Conservation (phyloP, 345 rosid species). For the Cardamine resedifolia region DNA sequence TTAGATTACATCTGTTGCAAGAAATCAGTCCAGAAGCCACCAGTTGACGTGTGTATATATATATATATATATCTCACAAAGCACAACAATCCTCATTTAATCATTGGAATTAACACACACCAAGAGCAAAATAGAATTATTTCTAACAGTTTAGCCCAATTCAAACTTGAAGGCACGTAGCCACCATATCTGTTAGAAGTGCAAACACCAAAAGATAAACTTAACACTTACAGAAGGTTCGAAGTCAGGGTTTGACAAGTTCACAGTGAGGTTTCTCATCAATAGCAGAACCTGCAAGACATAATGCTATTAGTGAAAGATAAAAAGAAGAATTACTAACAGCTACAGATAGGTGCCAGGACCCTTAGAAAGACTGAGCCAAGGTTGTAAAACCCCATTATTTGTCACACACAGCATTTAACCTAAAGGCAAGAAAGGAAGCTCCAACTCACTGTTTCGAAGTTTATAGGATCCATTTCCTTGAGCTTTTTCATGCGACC, state of each 20-base stretch:
- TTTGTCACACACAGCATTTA: constrained; percentile 4
- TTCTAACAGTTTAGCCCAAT: background rate
- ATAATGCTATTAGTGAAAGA: constrained; percentile 21
- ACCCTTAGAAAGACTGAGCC: background rate
- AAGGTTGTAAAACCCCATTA: background rate
- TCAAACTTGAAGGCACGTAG: background rate
- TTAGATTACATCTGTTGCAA: constrained; percentile 31
- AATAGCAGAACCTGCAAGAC: constrained; percentile 71
- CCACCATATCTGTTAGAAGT: background rate
- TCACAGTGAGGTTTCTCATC: constrained; percentile 95
- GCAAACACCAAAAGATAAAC: constrained; percentile 14
- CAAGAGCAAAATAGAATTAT: background rate
- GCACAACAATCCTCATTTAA: background rate
- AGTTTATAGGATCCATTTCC: constrained; percentile 89
- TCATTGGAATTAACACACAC: background rate
- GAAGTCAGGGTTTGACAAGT: constrained; percentile 79
- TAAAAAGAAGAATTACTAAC: constrained; percentile 3
- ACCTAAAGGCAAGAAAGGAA: constrained; percentile 7
- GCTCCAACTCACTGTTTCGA: constrained; percentile 76
- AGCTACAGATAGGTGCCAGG: constrained; percentile 1
- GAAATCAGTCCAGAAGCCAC: background rate
- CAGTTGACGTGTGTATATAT: background rate
- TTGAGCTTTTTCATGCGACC: constrained; percentile 79
- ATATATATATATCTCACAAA: background rate
- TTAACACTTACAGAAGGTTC: constrained; percentile 79